Percentiles rank a stretch among this genome's conserved stretches.
These are phyloP conservation scores for Chiua virens DNA, from an alignment of 768 basidiomycete species.

Conservation along the genomic window DNA sequence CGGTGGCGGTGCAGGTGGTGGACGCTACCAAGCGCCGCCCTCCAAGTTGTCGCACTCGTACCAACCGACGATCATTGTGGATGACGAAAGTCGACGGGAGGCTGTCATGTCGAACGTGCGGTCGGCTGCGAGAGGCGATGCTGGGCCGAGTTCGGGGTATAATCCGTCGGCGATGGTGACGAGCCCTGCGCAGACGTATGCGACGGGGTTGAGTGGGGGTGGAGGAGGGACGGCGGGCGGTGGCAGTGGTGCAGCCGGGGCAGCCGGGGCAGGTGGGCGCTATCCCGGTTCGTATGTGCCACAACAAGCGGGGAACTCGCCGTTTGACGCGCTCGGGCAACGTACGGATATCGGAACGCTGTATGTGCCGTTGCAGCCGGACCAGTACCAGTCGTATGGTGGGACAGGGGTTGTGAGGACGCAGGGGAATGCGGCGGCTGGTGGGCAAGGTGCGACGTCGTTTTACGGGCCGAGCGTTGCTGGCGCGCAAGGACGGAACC, in stretches of 20 bases:
- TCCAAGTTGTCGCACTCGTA: slow-evolving; percentile 35
- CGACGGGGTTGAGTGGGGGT: slow-evolving; percentile 31
- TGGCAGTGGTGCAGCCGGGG: not conserved
- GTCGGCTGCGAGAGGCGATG: slow-evolving; percentile 55
- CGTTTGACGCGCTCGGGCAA: slow-evolving; percentile 63
- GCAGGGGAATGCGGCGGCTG: slow-evolving; percentile 35
- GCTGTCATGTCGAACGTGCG: slow-evolving; percentile 82
- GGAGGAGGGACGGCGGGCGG: not conserved
- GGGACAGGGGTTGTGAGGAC: slow-evolving; percentile 35
- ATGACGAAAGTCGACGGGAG: slow-evolving; percentile 71
- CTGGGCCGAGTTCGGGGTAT: slow-evolving; percentile 42
- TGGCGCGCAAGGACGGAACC: slow-evolving; percentile 43
- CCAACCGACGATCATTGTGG: slow-evolving; percentile 61
- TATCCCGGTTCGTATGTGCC: slow-evolving; percentile 59
- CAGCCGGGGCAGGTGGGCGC: slow-evolving; percentile 29
- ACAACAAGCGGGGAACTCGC: slow-evolving; percentile 36
- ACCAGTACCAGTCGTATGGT: slow-evolving; percentile 63
- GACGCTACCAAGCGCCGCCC: slow-evolving; percentile 48
- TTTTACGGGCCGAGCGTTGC: slow-evolving; percentile 71
- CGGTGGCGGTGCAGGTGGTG: slow-evolving; percentile 17
- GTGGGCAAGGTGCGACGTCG: slow-evolving; percentile 42
- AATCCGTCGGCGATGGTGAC: slow-evolving; percentile 55
- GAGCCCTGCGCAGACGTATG: slow-evolving; percentile 75
- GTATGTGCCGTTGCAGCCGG: slow-evolving; percentile 83
- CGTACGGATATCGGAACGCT: slow-evolving; percentile 65